Evolutionary conservation across 495 filamentous ascomycete species (phyloP), one percentile per base, ranked within the genome.

Genomic region (Podospora didyma): DNA sequence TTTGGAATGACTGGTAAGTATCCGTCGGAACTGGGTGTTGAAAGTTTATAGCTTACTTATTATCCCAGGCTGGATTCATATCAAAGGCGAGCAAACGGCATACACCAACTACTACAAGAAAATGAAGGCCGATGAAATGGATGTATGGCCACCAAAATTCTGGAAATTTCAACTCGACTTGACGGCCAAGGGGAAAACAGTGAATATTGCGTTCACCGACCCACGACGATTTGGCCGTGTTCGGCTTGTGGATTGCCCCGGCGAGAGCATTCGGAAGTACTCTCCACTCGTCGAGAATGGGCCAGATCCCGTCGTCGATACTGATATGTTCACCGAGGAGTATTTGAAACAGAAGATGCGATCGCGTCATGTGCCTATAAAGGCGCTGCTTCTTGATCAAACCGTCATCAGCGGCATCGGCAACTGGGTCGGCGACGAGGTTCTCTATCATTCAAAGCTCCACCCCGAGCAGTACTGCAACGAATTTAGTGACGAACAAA

Each of bases 361-460:
- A 42, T 84, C 77, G 37, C 91, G 91, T 53, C 87, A 82, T 53
- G 86, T 96, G 1, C 90, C 93, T 0, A 77, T 97, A 46, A 97
- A 97, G 66, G 86, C 90, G 0, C 75, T 96, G 49, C 70, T 98
- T 20, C 78, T 97, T 12, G 89, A 97, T 64, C 94, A 98, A 68
- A 78, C 82, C n/a, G 88, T 87, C 62, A 86, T 97, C 50, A 92
- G 89, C 62, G 94, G 94, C 5, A 89, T 98, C 48, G 94, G 94
- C 2, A 97, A 97, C 62, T 97, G 93, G 94, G 91, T 98, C 60
- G 91, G 84, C 0, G 94, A 98, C 64, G 94, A 98, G 61, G 86
- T 96, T 26, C 68, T 98, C 24, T 97, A 89, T 63, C 83, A 96
- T 61, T 86, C 92, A 5, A 86, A 81, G 53, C 81, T 97, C 16